Percentiles rank a stretch among this genome's conserved stretches.
Conservation (phyloP, 2,329 filamentous ascomycete genomes). For the Coniochaeta sp. region DNA sequence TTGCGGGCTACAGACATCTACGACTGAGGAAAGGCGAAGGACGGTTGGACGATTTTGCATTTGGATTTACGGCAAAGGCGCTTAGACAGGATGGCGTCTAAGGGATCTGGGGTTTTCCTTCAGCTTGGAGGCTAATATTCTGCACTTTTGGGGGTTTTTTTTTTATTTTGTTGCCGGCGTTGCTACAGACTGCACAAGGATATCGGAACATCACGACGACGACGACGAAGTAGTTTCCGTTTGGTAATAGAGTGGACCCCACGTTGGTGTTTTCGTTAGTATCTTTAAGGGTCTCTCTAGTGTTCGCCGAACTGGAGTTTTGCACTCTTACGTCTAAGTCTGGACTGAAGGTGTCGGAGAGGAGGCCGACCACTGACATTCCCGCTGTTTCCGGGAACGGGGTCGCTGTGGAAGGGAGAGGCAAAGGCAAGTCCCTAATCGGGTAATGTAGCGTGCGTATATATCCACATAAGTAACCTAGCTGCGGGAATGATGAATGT, state of each 20-base stretch:
- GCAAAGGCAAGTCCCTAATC: background rate
- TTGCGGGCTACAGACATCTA: too few species aligned
- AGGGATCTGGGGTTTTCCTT: background rate
- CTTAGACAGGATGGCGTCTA: background rate
- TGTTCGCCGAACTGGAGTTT: background rate
- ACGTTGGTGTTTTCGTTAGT: background rate
- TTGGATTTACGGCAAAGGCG: background rate
- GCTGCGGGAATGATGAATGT: background rate
- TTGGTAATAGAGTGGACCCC: background rate
- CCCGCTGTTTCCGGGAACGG: background rate
- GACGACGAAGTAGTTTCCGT: background rate
- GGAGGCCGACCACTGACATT: background rate
- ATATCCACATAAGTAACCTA: background rate
- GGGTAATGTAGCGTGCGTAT: too few species aligned
- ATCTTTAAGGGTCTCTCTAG: background rate
- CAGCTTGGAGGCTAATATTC: background rate
- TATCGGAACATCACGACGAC: background rate
- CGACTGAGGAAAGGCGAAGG: too few species aligned
- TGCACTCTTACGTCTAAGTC: background rate
- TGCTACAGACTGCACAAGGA: background rate
- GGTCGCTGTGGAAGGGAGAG: background rate
- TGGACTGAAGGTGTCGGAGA: too few species aligned
- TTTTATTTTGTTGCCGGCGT: background rate
- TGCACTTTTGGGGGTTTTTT: background rate
- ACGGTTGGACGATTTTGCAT: background rate